phyloP scores from a whole-genome alignment of 1,284 basidiomycete genomes.

The Blastosporella zonata region DNA sequence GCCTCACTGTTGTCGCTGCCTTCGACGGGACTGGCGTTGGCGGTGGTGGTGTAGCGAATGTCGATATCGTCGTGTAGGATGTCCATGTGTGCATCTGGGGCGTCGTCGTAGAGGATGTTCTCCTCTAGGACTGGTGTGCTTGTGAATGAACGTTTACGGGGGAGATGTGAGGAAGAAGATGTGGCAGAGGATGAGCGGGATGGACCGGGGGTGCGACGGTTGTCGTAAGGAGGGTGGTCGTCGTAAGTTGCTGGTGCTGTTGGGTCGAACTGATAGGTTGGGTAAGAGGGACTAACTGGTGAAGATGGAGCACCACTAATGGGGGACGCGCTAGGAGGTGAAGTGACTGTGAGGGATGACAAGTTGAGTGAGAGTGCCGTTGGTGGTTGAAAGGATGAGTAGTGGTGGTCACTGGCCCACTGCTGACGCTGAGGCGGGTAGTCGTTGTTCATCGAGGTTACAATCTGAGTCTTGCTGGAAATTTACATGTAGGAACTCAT shows the following conservation, averaged over 20 bases:
- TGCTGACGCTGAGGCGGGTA: slow-evolving; percentile 31
- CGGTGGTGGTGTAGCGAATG: slow-evolving; percentile 34
- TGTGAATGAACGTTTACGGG: slow-evolving; percentile 62
- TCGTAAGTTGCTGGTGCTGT: slow-evolving; percentile 33
- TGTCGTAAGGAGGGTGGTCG: slow-evolving; percentile 28
- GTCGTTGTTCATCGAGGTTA: slow-evolving; percentile 30
- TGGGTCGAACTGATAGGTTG: slow-evolving; percentile 32
- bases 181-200: slow-evolving; percentile 26
- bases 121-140: slow-evolving; percentile 41
- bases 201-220: slow-evolving; percentile 28
- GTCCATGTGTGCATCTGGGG: slow-evolving; percentile 34
- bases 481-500: slow-evolving; percentile 7
- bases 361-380: slow-evolving; percentile 60
- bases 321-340: slow-evolving; percentile 60
- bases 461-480: slow-evolving; percentile 10
- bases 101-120: slow-evolving; percentile 33
- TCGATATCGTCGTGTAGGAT: slow-evolving; percentile 47
- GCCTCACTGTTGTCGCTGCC: slow-evolving; percentile 46
- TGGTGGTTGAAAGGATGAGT: slow-evolving; percentile 20
- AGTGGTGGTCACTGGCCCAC: slow-evolving; percentile 21
- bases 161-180: slow-evolving; percentile 33
- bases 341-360: slow-evolving; percentile 58
- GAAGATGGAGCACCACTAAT: slow-evolving; percentile 52
- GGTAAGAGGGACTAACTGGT: slow-evolving; percentile 54
- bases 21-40: slow-evolving; percentile 51